Base-by-base conservation (phyloP, 2,329 filamentous ascomycete species). In the Nemania bipapillata region DNA sequence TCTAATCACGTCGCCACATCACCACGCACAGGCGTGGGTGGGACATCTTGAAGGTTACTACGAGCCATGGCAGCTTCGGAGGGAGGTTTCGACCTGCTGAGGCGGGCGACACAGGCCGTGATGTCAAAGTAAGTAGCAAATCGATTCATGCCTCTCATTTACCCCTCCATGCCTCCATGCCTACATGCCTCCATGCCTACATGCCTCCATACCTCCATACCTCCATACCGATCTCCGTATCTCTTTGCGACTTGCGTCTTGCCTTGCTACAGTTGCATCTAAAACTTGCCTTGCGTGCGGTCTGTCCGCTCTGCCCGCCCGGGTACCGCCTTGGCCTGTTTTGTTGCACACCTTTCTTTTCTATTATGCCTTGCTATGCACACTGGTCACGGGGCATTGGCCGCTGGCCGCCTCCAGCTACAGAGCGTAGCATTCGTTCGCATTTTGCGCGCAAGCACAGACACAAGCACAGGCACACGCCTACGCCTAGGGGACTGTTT, bases 61-160 rank as follows among this genome's bases (percentile, higher is more conserved):
- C 22, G 28, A 49, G 66, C 56, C 74, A 88, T 88, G 86, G 82
- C 85, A 75, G 83, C 83, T 80, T 80, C 82, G 68, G 84, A 86
- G 76, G 83, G 84, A 75, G 82, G 84, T 72, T 87, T 85, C 74
- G 87, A 89, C 79, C 81, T 89, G 73, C 78, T 89, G 71, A 83
- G 85, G 76, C 83, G 86, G 77, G 87, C 87, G 70, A 89, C 87
- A n/a, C 86, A 89, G 75, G 85, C 85, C 73, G 86, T 89, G 84
- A 85, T 85, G 82, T 88, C 86, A 80, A 89, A 82, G 86, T 88
- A 84, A 78, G 86, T 84, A 66, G 40, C 66, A 65, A 58, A 52
- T 72, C 64, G 62, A 72, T 72, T 65, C 70, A 68, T 74, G 53
- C 68, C 65, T 72, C 74, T 71, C 30, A 75, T 72, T 67, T 70